These are phyloP conservation scores for Exutisphaerella laricina DNA, from an alignment of 2,329 filamentous ascomycete species.

Conservation along the genomic window DNA sequence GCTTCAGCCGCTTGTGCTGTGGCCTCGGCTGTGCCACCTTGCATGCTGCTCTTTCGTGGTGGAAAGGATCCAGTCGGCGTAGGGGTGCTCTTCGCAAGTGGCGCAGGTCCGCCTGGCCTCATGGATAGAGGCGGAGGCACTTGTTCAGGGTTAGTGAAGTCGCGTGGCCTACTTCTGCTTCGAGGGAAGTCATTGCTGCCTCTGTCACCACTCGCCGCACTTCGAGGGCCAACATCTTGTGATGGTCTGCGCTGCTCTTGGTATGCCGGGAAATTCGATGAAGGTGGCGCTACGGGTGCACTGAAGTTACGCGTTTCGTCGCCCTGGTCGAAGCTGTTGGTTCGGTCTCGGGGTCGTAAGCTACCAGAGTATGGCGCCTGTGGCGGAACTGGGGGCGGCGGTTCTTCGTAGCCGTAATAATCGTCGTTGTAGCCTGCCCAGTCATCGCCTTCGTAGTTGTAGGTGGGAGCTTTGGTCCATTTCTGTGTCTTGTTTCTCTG, in stretches of 20 bases:
- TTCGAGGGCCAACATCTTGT: constrained; percentile 7
- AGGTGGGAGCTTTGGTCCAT: constrained; percentile 85
- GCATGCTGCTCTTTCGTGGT: constrained; percentile 58
- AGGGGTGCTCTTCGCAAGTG: constrained; percentile 34
- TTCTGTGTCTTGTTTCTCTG: constrained; percentile 86
- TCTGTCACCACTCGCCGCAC: constrained; percentile 5
- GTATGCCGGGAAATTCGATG: constrained; percentile 16
- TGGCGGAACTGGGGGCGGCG: constrained; percentile 28
- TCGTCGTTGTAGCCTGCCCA: constrained; percentile 67
- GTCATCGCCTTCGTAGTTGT: constrained; percentile 87
- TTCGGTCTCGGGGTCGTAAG: constrained; percentile 27
- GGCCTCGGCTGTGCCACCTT: constrained; percentile 37
- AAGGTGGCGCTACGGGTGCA: constrained; percentile 12
- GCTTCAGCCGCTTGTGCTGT: constrained; percentile 16
- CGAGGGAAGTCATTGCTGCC: constrained; percentile 17
- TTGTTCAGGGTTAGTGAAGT: constrained; percentile 49
- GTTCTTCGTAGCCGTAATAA: constrained; percentile 47
- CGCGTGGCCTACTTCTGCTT: constrained; percentile 28
- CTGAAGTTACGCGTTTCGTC: constrained; percentile 49
- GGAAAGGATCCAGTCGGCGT: constrained; percentile 46
- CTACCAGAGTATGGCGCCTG: constrained; percentile 25
- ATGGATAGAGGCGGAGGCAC: constrained; percentile 43
- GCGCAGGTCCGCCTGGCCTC: not conserved
- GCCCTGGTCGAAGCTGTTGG: constrained; percentile 50
- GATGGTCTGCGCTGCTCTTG: constrained; percentile 8